Percentiles rank a stretch among this genome's conserved stretches.
These are phyloP conservation scores for Ceratobasidium theobromae DNA, from an alignment of 1,284 basidiomycete genomes.

Conservation along the genomic window DNA sequence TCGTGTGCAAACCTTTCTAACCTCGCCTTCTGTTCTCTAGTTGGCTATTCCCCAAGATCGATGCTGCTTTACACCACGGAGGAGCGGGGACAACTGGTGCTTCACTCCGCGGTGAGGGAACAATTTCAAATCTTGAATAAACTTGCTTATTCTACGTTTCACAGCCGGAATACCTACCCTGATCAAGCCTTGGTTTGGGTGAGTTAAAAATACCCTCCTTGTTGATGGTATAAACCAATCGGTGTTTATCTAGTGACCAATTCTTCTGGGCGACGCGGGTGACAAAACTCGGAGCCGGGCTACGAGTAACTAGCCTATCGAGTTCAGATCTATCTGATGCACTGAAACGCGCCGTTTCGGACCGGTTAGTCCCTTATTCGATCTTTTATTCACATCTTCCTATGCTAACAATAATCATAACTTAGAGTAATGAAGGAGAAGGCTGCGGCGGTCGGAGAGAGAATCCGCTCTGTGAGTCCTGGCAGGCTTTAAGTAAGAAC, in stretches of 20 bases:
- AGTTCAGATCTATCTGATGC: slow-evolving; percentile 56
- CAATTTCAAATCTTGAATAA: background rate
- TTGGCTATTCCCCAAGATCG: slow-evolving; percentile 75
- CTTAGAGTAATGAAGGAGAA: slow-evolving; percentile 62
- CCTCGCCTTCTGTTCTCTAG: slow-evolving; percentile 38
- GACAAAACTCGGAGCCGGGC: slow-evolving; percentile 58
- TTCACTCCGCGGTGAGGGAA: slow-evolving; percentile 50
- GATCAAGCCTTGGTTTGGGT: slow-evolving; percentile 69
- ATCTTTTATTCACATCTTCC: background rate
- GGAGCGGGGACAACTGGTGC: slow-evolving; percentile 74
- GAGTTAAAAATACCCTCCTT: background rate
- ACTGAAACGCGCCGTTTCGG: slow-evolving; percentile 56
- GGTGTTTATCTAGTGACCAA: slow-evolving; percentile 51
- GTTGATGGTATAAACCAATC: background rate
- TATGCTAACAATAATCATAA: background rate
- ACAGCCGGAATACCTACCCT: slow-evolving; percentile 70
- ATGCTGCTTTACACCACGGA: slow-evolving; percentile 69
- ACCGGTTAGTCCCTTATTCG: slow-evolving; percentile 43
- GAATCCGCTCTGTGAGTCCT: slow-evolving; percentile 54
- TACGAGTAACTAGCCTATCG: slow-evolving; percentile 53
- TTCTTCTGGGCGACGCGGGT: slow-evolving; percentile 73
- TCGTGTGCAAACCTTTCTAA: slow-evolving; percentile 4
- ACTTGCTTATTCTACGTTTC: background rate
- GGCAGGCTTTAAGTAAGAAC: background rate
- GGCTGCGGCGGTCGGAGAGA: slow-evolving; percentile 61